These are phyloP conservation scores for Kwoniella pini DNA, from an alignment of 768 basidiomycete genomes.

Conservation along the genomic window DNA sequence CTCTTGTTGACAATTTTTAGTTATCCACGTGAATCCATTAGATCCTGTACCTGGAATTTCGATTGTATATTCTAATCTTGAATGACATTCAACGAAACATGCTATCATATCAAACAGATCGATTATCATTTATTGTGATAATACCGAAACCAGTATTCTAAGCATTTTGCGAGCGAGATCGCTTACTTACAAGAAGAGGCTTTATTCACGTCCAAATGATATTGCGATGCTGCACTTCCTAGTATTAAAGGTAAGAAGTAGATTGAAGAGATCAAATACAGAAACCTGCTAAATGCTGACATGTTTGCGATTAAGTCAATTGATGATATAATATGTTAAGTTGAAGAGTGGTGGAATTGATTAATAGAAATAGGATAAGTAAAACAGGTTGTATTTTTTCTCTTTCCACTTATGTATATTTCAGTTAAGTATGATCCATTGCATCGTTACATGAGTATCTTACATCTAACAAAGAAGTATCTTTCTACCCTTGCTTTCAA, in stretches of 20 bases:
- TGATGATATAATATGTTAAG: too few relatives aligned
- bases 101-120: neutral
- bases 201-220: conserved; percentile 3
- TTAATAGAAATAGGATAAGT: too few relatives aligned
- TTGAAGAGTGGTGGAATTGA: too few relatives aligned
- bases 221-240: conserved; percentile 14
- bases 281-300: neutral
- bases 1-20: conserved; percentile 13
- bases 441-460: too few relatives aligned
- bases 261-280: neutral
- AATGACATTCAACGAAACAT: conserved; percentile 12
- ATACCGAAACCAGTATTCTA: too few relatives aligned
- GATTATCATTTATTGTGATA: neutral
- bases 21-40: conserved; percentile 12
- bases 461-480: neutral
- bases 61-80: conserved; percentile 6
- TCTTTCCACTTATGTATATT: too few relatives aligned
- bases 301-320: neutral
- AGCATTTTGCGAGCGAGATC: neutral
- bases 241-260: conserved; percentile 3
- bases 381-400: too few relatives aligned
- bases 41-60: conserved; percentile 6
- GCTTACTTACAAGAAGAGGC: conserved; percentile 12
- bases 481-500: neutral
- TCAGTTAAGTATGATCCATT: neutral